These are phyloP conservation scores for Rhodocollybia butyracea DNA, from an alignment of 768 basidiomycete species.

Conservation along the genomic window DNA sequence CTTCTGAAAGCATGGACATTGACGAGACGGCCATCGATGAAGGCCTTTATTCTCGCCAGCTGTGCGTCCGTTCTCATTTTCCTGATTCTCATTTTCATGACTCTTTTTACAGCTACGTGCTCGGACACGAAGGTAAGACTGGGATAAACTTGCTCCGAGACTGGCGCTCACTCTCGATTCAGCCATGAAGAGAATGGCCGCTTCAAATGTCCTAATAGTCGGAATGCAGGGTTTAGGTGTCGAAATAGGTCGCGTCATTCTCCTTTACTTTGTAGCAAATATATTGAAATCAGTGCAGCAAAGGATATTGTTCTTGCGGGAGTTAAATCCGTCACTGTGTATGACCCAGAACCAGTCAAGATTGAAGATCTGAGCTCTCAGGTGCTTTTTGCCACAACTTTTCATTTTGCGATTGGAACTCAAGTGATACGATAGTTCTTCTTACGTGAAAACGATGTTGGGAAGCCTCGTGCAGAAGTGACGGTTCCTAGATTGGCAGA, in stretches of 20 bases:
- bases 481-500: conserved; percentile 89
- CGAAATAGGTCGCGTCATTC: conserved; percentile 72
- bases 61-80: conserved; percentile 59
- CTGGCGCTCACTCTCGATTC: conserved; percentile 16
- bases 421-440: conserved; percentile 71
- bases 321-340: conserved; percentile 95
- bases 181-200: conserved; percentile 99
- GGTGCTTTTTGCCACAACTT: conserved; percentile 25
- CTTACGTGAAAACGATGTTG: conserved; percentile 82
- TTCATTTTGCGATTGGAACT: conserved; percentile 13
- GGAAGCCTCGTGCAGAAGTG: conserved; percentile 82
- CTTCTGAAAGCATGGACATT: conserved; percentile 65
- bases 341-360: conserved; percentile 85
- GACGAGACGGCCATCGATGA: conserved; percentile 90
- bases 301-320: conserved; percentile 95
- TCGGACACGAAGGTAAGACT: conserved; percentile 87
- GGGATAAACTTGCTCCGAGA: not conserved
- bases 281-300: conserved; percentile 42
- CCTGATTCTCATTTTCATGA: conserved; percentile 14
- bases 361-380: conserved; percentile 93
- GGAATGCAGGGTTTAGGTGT: conserved; percentile 91
- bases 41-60: conserved; percentile 89
- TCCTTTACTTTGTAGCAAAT: conserved; percentile 1
- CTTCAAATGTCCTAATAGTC: conserved; percentile 90
- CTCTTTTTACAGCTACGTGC: conserved; percentile 67